Conservation (phyloP, 805 yeast genomes). For the Priceomyces medius region DNA sequence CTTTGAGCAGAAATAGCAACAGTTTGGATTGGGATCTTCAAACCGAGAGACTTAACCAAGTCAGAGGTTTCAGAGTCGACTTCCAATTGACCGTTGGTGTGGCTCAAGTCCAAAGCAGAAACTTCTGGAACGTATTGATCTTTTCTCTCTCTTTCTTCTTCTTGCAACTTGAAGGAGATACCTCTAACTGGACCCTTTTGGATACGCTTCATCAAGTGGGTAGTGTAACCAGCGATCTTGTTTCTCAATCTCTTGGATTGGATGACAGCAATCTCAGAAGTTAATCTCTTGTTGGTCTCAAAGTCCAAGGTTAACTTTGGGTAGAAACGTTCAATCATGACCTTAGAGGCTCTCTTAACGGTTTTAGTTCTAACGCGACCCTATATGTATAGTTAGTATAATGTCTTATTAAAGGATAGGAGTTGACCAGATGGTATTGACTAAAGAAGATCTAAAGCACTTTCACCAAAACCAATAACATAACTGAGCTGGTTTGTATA, state of each 20-base stretch:
- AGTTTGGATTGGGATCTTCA: constrained; percentile 80
- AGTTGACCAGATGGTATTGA: no score
- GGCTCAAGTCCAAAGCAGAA: constrained; percentile 97
- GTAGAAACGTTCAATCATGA: constrained; percentile 98
- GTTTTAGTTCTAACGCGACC: constrained; percentile 99
- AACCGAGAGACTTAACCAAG: constrained; percentile 91
- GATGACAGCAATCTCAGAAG: constrained; percentile 97
- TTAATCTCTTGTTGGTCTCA: constrained; percentile 99
- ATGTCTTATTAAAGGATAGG: no score
- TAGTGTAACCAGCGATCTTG: constrained; percentile 99
- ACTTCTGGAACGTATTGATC: constrained; percentile 99
- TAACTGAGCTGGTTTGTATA: no score
- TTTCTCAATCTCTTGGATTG: constrained; percentile 99
- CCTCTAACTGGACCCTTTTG: constrained; percentile 99
- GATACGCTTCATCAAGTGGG: constrained; percentile 99
- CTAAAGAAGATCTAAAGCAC: no score
- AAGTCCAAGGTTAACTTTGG: constrained; percentile 99
- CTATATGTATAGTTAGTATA: constrained; percentile 46
- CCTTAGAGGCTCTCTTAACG: constrained; percentile 99
- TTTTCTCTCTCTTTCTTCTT: constrained; percentile 99
- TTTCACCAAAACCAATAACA: no score
- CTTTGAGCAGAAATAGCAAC: constrained; percentile 87
- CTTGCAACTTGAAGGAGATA: constrained; percentile 99
- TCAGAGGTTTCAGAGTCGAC: constrained; percentile 97
- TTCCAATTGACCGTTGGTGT: constrained; percentile 93